Percentiles rank a stretch among this genome's conserved stretches.
Conservation (phyloP, 768 basidiomycete genomes). For the Podaxis sp. region DNA sequence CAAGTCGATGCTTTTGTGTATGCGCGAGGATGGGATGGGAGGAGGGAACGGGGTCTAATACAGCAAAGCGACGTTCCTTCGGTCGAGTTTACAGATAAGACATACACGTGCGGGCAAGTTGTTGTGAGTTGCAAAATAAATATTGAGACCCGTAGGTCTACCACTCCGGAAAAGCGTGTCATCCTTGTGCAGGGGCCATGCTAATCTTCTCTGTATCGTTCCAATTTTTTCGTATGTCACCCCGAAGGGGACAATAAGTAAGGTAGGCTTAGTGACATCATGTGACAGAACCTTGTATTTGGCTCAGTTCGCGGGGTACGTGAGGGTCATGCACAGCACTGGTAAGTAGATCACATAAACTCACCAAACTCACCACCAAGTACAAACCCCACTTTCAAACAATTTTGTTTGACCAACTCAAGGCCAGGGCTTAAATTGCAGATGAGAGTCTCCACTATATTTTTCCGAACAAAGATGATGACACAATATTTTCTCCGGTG, state of each 20-base stretch:
- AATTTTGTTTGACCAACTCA: no score
- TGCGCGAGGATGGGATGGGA: neutral
- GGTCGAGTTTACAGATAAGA: neutral
- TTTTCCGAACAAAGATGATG: neutral
- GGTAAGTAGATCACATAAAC: no score
- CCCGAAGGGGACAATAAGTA: constrained; percentile 70
- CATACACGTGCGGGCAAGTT: neutral
- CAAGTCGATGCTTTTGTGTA: no score
- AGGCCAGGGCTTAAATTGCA: no score
- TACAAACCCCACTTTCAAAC: no score
- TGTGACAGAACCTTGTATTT: neutral
- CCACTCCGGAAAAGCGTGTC: constrained; percentile 98
- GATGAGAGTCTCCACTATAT: neutral
- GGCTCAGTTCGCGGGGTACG: neutral
- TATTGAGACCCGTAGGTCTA: constrained; percentile 62
- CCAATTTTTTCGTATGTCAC: constrained; percentile 98
- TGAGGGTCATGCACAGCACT: neutral
- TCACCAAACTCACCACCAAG: no score
- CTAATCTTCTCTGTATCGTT: constrained; percentile 99
- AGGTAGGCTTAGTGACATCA: neutral
- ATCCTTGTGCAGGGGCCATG: constrained; percentile 99
- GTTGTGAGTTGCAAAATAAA: constrained; percentile 36
- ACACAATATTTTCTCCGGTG: neutral
- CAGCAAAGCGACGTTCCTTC: no score
- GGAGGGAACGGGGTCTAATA: no score